phyloP scores from a whole-genome alignment of 331 rosid species.

The Arachis monticola region DNA sequence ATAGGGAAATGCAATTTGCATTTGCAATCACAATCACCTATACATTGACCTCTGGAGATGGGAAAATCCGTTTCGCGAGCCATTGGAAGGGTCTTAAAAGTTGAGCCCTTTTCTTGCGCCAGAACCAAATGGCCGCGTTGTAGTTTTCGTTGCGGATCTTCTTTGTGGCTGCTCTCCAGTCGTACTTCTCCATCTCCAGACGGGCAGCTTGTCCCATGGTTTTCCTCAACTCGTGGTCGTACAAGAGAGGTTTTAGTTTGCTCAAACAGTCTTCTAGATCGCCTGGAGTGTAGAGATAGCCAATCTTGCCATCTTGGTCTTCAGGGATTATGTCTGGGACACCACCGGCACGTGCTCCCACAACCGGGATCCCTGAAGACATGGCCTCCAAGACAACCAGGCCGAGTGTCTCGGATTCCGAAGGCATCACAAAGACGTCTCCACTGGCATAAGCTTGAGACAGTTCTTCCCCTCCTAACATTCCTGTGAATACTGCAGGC shows the following conservation, averaged over 20 bases:
- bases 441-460: slow-evolving; percentile 97
- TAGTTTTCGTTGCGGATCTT: slow-evolving; percentile 83
- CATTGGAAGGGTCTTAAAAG: slow-evolving; percentile 78
- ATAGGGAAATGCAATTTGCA: not conserved
- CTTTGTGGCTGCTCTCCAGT: slow-evolving; percentile 92
- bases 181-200: slow-evolving; percentile 83
- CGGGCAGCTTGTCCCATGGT: slow-evolving; percentile 84
- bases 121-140: slow-evolving; percentile 95
- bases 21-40: slow-evolving; percentile 45
- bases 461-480: slow-evolving; percentile 94
- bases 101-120: slow-evolving; percentile 87
- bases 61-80: slow-evolving; percentile 68
- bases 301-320: slow-evolving; percentile 83
- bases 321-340: slow-evolving; percentile 92
- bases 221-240: slow-evolving; percentile 69
- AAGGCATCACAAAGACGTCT: slow-evolving; percentile 94
- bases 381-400: slow-evolving; percentile 94
- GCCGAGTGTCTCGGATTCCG: slow-evolving; percentile 97
- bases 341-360: slow-evolving; percentile 97
- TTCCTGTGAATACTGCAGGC: slow-evolving; percentile 95
- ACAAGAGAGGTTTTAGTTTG: slow-evolving; percentile 74
- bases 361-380: slow-evolving; percentile 97
- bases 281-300: slow-evolving; percentile 72
- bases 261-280: slow-evolving; percentile 86
- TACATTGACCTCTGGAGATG: slow-evolving; percentile 61